phyloP scores from a whole-genome alignment of 2,329 filamentous ascomycete genomes.

The Pyrenophora graminea region DNA sequence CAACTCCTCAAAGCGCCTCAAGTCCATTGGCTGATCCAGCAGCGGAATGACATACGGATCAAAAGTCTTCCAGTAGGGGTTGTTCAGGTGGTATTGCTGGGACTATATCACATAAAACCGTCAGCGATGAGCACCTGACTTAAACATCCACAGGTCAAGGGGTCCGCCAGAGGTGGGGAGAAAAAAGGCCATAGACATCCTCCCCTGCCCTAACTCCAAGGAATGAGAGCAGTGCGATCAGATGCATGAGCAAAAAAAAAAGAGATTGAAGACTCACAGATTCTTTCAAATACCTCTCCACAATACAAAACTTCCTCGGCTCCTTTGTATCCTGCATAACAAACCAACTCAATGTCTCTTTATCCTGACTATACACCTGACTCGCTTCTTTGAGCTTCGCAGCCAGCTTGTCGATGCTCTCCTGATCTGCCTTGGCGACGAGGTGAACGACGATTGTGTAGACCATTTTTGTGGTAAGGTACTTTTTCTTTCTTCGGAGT shows the following conservation, averaged over 20 bases:
- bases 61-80: constrained; percentile 77
- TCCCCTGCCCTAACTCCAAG: too few species aligned
- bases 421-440: constrained; percentile 68
- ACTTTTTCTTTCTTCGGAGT: too few species aligned
- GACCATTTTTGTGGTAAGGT: constrained; percentile 54
- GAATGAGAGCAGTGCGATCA: too few species aligned
- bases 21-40: constrained; percentile 70
- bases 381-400: constrained; percentile 77
- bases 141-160: too few species aligned
- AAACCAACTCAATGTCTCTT: constrained; percentile 69
- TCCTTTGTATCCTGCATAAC: constrained; percentile 77
- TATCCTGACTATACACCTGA: constrained; percentile 71
- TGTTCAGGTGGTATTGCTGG: constrained; percentile 55
- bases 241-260: neutral
- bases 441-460: constrained; percentile 73
- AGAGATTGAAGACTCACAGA: constrained; percentile 50
- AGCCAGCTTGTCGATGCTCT: constrained; percentile 67
- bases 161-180: too few species aligned
- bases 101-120: constrained; percentile 13
- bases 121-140: too few species aligned
- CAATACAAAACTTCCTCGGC: constrained; percentile 71
- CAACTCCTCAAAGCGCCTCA: constrained; percentile 69
- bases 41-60: constrained; percentile 73
- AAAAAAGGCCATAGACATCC: too few species aligned
- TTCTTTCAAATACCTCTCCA: constrained; percentile 73